Conservation (phyloP, 352 stramenopile species). For the Globisporangium radiosum region DNA sequence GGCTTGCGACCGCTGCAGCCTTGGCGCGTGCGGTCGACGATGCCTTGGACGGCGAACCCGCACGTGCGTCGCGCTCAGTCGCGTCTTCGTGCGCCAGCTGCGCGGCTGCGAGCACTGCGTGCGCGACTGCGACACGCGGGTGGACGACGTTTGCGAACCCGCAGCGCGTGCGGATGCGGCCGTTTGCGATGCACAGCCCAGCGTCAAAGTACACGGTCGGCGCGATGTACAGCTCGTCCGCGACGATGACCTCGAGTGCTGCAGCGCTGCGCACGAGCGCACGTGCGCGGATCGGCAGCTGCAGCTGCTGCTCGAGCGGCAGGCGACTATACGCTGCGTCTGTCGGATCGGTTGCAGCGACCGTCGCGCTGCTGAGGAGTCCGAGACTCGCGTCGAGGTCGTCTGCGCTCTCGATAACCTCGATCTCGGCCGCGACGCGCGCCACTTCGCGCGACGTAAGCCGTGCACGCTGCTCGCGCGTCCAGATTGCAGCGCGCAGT, state of each 20-base stretch:
- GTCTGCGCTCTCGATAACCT: slow-evolving; percentile 10
- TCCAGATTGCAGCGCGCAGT: slow-evolving; percentile 5
- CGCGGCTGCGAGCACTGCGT: slow-evolving; percentile 12
- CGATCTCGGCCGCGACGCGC: slow-evolving; percentile 3
- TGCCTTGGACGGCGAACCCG: slow-evolving; percentile 8
- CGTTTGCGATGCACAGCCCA: slow-evolving; percentile 35
- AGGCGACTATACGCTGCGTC: slow-evolving; percentile 33
- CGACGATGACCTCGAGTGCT: slow-evolving; percentile 20
- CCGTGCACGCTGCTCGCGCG: not conserved
- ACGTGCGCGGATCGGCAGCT: slow-evolving; percentile 33
- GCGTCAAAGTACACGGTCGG: slow-evolving; percentile 50
- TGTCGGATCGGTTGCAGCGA: not conserved
- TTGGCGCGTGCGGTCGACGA: slow-evolving; percentile 2
- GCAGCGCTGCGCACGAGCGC: slow-evolving; percentile 37
- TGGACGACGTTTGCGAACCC: slow-evolving; percentile 52
- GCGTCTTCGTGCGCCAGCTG: slow-evolving; percentile 5
- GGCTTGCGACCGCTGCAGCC: not conserved
- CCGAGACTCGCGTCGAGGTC: slow-evolving; percentile 5
- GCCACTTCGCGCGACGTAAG: slow-evolving; percentile 3
- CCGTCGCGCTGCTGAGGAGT: not conserved
- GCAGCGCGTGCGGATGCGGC: slow-evolving; percentile 38
- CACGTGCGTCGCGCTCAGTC: not conserved
- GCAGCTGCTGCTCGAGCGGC: slow-evolving; percentile 43
- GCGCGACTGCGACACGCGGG: slow-evolving; percentile 21
- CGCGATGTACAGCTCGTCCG: slow-evolving; percentile 29